Evolutionary conservation across 2,329 filamentous ascomycete species (phyloP).

Genomic region (Cordyceps javanica): DNA sequence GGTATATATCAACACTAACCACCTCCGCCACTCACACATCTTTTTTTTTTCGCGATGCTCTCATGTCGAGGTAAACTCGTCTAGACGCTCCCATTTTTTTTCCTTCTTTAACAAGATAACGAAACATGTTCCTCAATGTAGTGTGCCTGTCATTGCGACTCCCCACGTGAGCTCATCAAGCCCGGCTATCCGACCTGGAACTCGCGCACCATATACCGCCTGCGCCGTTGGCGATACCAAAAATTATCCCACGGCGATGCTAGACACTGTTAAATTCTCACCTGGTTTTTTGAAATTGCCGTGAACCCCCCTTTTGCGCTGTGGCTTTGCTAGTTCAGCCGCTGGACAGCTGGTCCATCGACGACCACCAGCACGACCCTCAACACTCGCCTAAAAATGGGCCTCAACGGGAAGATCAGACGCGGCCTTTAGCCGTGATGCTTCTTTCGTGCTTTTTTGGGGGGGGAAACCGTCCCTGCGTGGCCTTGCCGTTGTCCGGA

Average conservation of each 20-base stretch:
- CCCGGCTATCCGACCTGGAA: background rate
- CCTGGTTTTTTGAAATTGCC: background rate
- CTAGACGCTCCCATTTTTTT: background rate
- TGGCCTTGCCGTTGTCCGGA: background rate
- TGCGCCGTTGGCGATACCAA: background rate
- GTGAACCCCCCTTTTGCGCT: background rate
- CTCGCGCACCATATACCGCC: background rate
- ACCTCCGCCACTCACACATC: background rate
- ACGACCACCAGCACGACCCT: background rate
- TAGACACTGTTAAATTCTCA: background rate
- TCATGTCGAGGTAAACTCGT: background rate
- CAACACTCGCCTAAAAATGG: conserved; percentile 3
- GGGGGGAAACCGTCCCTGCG: background rate
- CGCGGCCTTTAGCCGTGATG: background rate
- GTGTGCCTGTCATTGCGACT: too few species aligned
- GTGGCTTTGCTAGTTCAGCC: conserved; percentile 5
- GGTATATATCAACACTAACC: conserved; percentile 1
- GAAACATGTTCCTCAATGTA: too few species aligned
- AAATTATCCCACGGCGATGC: background rate
- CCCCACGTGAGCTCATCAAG: background rate
- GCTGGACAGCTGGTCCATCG: background rate
- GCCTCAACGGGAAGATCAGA: background rate
- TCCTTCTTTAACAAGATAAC: background rate
- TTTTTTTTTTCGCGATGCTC: background rate
- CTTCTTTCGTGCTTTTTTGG: background rate